phyloP scores from a whole-genome alignment of 2,329 filamentous ascomycete species.

The Fusarium sulawesiense region DNA sequence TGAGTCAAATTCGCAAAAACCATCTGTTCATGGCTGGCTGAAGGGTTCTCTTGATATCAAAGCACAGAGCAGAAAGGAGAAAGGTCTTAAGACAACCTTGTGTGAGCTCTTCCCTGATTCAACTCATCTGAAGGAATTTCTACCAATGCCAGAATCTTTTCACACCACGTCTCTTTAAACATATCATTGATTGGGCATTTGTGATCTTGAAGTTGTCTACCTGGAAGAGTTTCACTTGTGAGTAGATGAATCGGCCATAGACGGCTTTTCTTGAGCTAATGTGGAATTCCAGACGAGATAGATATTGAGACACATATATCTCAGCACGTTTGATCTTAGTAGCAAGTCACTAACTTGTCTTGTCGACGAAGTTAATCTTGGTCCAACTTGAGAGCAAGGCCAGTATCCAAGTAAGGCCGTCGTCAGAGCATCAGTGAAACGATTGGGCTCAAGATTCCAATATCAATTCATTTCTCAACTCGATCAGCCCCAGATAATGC shows the following conservation, averaged over 20 bases:
- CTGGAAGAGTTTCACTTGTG: not conserved
- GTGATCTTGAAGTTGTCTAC: not conserved
- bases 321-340: not conserved
- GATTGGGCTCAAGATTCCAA: not conserved
- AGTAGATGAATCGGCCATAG: not conserved
- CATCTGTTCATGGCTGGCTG: not conserved
- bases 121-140: too few relatives aligned
- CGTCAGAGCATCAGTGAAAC: not conserved
- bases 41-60: not conserved
- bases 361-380: not conserved
- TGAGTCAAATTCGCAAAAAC: not conserved
- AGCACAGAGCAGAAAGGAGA: not conserved
- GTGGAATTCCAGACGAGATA: not conserved
- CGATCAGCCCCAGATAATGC: not conserved
- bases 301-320: not conserved
- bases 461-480: not conserved
- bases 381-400: not conserved
- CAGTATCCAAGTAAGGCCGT: not conserved
- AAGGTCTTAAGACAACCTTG: not conserved
- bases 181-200: not conserved
- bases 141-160: not conserved
- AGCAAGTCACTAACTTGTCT: not conserved
- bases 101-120: not conserved
- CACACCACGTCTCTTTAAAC: not conserved
- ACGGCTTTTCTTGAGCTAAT: not conserved